Evolutionary conservation across 495 filamentous ascomycete species (phyloP).

Genomic region (Aspergillus carlsbadensis): DNA sequence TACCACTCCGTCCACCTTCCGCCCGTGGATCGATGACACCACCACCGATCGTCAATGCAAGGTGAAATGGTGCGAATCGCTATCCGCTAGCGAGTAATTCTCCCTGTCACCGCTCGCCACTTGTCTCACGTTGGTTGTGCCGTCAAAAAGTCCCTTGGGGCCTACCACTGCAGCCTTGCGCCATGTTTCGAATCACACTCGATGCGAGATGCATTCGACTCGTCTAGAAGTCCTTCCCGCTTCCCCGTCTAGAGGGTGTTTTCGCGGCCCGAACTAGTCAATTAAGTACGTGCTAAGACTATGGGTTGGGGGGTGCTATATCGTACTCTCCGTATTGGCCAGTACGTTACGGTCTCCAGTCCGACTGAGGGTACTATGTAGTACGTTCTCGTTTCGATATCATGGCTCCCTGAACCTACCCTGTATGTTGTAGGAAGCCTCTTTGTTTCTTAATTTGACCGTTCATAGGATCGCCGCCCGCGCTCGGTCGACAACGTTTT

Average conservation of each 20-base stretch:
- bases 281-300: slow-evolving; percentile 8
- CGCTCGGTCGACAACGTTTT: not conserved
- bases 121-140: slow-evolving; percentile 9
- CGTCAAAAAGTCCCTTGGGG: not conserved
- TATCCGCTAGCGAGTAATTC: slow-evolving; percentile 3
- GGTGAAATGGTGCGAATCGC: slow-evolving; percentile 13
- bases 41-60: slow-evolving; percentile 20
- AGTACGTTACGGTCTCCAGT: not conserved
- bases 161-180: not conserved
- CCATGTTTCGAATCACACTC: slow-evolving; percentile 7
- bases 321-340: slow-evolving; percentile 1
- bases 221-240: slow-evolving; percentile 7
- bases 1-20: slow-evolving; percentile 12
- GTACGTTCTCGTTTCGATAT: no score
- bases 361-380: not conserved
- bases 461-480: not conserved
- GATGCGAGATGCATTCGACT: slow-evolving; percentile 6
- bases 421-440: not conserved
- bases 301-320: not conserved
- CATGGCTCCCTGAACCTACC: not conserved
- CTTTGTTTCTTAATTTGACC: not conserved
- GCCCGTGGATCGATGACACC: slow-evolving; percentile 20
- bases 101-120: slow-evolving; percentile 8
- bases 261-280: slow-evolving; percentile 4
- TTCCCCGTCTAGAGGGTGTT: slow-evolving; percentile 1